Evolutionary conservation across 345 rosid species (phyloP).

Genomic region (Adansonia digitata): DNA sequence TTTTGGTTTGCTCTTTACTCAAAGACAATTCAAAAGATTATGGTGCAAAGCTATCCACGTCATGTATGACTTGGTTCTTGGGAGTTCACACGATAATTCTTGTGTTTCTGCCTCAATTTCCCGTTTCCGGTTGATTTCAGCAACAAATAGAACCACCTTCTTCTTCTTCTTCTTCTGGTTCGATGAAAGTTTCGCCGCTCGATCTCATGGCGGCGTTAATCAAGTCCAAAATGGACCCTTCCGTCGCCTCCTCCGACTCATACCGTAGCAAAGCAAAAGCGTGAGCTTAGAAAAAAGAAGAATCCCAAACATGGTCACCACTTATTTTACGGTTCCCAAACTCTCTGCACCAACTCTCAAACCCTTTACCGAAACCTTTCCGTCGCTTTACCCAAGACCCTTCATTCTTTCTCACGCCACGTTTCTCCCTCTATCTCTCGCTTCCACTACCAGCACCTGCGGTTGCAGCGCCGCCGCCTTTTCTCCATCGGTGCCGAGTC

Average conservation of each 20-base stretch:
- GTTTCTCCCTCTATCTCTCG: conserved; percentile 20
- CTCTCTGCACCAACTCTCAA: conserved; percentile 48
- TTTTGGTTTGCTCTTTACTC: too few species aligned
- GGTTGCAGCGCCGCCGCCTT: conserved; percentile 25
- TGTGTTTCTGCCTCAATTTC: too few species aligned
- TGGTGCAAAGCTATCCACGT: too few species aligned
- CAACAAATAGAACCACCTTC: conserved; percentile 21
- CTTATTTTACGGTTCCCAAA: conserved; percentile 50
- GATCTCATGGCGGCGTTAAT: conserved; percentile 42
- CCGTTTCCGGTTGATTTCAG: too few species aligned
- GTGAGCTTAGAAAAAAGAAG: too few species aligned
- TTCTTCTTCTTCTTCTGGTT: conserved; percentile 16
- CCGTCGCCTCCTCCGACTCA: conserved; percentile 53
- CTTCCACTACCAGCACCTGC: conserved; percentile 17
- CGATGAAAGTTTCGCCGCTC: conserved; percentile 42
- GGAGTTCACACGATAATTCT: too few species aligned
- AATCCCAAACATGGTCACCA: conserved; percentile 34
- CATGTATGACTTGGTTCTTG: too few species aligned
- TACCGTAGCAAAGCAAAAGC: too few species aligned
- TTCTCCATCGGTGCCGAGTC: conserved; percentile 42
- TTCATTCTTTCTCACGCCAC: conserved; percentile 16
- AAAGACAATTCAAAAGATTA: too few species aligned
- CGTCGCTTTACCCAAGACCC: conserved; percentile 31
- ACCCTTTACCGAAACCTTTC: conserved; percentile 38
- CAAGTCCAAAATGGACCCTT: conserved; percentile 61